Evolutionary conservation across 164 flowering plant genomes (phyloP).

Genomic region (Vitis labrusca): DNA sequence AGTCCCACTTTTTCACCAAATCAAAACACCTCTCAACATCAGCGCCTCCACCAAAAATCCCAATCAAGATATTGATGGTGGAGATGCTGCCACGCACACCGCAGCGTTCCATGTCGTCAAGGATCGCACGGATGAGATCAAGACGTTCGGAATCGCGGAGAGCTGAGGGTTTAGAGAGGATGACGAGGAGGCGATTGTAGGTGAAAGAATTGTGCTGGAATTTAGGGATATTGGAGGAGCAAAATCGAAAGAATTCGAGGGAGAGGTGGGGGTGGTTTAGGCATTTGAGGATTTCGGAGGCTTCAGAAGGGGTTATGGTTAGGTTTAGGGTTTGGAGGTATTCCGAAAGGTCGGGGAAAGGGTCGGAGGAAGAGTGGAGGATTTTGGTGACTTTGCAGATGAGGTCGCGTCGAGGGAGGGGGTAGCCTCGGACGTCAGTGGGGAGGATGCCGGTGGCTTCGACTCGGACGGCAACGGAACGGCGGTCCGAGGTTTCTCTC

Average conservation of each 20-base stretch:
- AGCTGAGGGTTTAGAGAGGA: slow-evolving; percentile 45
- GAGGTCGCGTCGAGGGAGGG: slow-evolving; percentile 81
- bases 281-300: slow-evolving; percentile 73
- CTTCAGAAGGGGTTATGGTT: slow-evolving; percentile 67
- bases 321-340: slow-evolving; percentile 54
- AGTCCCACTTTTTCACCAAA: slow-evolving; percentile 71
- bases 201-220: slow-evolving; percentile 77
- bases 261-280: slow-evolving; percentile 58
- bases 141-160: slow-evolving; percentile 23
- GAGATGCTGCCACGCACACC: slow-evolving; percentile 65
- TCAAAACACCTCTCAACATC: slow-evolving; percentile 48
- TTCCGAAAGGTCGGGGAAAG: slow-evolving; percentile 48
- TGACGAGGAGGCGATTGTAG: slow-evolving; percentile 64
- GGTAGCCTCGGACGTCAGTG: slow-evolving; percentile 65
- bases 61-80: slow-evolving; percentile 75
- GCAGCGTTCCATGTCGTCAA: slow-evolving; percentile 59
- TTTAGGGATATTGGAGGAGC: slow-evolving; percentile 48
- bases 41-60: slow-evolving; percentile 37
- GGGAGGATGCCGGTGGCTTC: slow-evolving; percentile 29
- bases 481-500: slow-evolving; percentile 46
- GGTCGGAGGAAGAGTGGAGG: slow-evolving; percentile 43
- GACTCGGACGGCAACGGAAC: slow-evolving; percentile 50
- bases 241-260: slow-evolving; percentile 63
- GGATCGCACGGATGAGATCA: slow-evolving; percentile 30
- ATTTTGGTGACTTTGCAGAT: slow-evolving; percentile 63